phyloP scores from a whole-genome alignment of 228 moss, liverwort and hornwort genomes.

The Sphagnum fallax region DNA sequence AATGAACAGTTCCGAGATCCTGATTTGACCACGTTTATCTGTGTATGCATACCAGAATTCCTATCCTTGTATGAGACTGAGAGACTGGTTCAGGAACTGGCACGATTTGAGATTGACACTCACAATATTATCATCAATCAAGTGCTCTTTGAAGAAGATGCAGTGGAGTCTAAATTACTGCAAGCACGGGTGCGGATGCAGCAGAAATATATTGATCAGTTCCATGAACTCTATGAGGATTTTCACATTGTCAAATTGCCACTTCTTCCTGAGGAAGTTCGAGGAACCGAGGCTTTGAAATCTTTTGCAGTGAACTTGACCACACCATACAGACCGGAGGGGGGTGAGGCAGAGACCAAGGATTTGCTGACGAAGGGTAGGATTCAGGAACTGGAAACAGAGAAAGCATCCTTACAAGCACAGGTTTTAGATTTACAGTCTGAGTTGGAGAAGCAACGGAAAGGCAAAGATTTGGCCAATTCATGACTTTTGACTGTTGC shows the following conservation, averaged over 20 bases:
- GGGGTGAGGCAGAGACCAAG: conserved; percentile 3
- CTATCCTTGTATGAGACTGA: conserved; percentile 86
- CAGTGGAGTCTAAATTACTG: conserved; percentile 65
- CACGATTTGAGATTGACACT: conserved; percentile 86
- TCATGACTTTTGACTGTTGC: too few species aligned
- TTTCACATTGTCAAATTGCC: conserved; percentile 79
- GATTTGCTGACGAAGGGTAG: conserved; percentile 9
- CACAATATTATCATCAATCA: conserved; percentile 91
- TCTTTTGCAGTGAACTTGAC: conserved; percentile 56
- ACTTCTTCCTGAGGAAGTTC: conserved; percentile 82
- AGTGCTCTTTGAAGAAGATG: conserved; percentile 76
- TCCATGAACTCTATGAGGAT: conserved; percentile 79
- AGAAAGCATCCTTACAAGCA: conserved; percentile 20
- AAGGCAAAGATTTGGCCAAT: conserved; percentile 3
- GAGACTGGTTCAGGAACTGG: conserved; percentile 87
- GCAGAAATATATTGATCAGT: conserved; percentile 84
- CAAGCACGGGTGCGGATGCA: conserved; percentile 90
- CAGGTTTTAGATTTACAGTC: conserved; percentile 20
- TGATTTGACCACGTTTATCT: conserved; percentile 86
- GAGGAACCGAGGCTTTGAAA: conserved; percentile 72
- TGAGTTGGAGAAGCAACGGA: conserved; percentile 25
- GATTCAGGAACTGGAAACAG: conserved; percentile 37
- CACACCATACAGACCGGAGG: conserved; percentile 47
- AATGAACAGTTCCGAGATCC: conserved; percentile 87
- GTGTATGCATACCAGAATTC: conserved; percentile 94